phyloP scores from a whole-genome alignment of 1,284 basidiomycete species.

The Earliella scabrosa region DNA sequence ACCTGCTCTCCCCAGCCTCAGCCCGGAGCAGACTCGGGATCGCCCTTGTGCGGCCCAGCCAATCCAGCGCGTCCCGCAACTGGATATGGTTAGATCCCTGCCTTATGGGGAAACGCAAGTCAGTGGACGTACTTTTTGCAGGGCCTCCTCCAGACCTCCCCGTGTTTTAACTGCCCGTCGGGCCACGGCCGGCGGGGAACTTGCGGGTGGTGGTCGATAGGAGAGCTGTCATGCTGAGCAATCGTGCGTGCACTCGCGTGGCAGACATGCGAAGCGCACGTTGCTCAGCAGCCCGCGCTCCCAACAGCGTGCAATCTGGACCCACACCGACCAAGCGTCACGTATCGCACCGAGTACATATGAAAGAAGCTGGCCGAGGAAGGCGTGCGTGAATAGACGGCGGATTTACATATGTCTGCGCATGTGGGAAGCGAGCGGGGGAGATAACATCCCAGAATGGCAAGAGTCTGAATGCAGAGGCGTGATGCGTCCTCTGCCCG shows the following conservation, averaged over 20 bases:
- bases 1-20: too few species aligned
- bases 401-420: not conserved
- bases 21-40: too few species aligned
- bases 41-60: too few species aligned
- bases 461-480: not conserved
- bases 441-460: conserved; percentile 1
- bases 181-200: too few species aligned
- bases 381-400: not conserved
- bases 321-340: not conserved
- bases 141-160: not conserved
- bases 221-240: too few species aligned
- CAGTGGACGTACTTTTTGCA: not conserved
- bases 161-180: not conserved
- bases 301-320: not conserved
- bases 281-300: not conserved
- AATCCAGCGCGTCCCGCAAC: not conserved
- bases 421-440: not conserved
- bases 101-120: not conserved
- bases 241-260: too few species aligned
- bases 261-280: not conserved
- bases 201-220: too few species aligned
- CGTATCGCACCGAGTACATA: not conserved
- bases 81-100: conserved; percentile 9
- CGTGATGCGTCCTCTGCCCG: not conserved
- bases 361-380: not conserved